Percentiles rank a stretch among this genome's conserved stretches.
These are phyloP conservation scores for Betula pendula DNA, from an alignment of 306 rosid genomes.

Conservation along the genomic window DNA sequence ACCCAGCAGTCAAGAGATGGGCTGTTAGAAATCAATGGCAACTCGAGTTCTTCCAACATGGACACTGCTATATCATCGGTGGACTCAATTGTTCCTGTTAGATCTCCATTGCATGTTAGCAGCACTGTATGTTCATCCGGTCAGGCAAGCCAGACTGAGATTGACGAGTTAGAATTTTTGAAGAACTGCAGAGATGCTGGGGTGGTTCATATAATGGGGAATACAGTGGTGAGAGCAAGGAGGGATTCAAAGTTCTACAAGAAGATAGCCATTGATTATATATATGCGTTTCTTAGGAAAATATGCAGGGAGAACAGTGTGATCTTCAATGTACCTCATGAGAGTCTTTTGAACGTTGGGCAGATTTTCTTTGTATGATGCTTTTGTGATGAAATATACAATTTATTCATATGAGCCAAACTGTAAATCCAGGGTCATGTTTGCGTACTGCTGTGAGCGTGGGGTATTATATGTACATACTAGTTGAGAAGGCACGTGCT, in stretches of 20 bases:
- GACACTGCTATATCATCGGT: conserved; percentile 36
- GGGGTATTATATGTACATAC: no score
- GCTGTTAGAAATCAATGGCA: conserved; percentile 15
- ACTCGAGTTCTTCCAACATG: conserved; percentile 23
- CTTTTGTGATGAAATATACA: neutral
- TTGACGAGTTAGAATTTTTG: conserved; percentile 49
- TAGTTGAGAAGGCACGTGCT: no score
- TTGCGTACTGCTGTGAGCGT: no score
- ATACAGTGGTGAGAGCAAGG: conserved; percentile 49
- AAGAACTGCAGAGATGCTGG: conserved; percentile 51
- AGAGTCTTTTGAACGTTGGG: conserved; percentile 57
- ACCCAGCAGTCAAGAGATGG: conserved; percentile 41
- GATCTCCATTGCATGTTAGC: conserved; percentile 26
- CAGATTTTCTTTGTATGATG: conserved; percentile 52
- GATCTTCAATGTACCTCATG: conserved; percentile 65
- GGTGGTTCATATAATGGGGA: conserved; percentile 62
- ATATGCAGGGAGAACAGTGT: conserved; percentile 61
- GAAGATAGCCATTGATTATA: conserved; percentile 48
- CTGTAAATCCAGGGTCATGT: neutral
- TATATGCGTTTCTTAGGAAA: conserved; percentile 56
- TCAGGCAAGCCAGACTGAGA: conserved; percentile 41
- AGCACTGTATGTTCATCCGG: conserved; percentile 28
- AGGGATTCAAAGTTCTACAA: conserved; percentile 43
- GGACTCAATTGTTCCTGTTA: conserved; percentile 38
- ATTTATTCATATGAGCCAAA: neutral